Base-by-base conservation (phyloP, 768 basidiomycete genomes). In the Hypsizygus marmoreus region DNA sequence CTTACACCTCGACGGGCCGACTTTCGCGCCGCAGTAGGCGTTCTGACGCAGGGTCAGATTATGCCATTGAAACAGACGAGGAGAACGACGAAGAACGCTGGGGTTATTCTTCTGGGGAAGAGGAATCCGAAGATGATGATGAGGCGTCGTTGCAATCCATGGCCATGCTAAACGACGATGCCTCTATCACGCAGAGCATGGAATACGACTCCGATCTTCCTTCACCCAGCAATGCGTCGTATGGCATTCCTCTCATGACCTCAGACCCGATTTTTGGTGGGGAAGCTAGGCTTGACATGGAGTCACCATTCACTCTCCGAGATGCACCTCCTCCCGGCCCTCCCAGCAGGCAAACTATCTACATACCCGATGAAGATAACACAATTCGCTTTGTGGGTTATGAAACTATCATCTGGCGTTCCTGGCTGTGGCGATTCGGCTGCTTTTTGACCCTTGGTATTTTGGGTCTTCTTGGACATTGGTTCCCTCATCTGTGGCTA, bases 401-500 rank as follows among this genome's bases (percentile, higher is more conserved):
- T 54, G 84, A 91, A 56, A 75, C 81, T 2, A 70, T 86, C 22
- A 59, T 56, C 4, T 82, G 81, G 78, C 80, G 83, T 43, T 70
- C 75, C 31, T 72, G 74, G 66, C 51, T 84, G 3, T 99, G 97
- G 95, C 74, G 79, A 51, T 24, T 74, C 9, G 78, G 79, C 4
- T 91, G 89, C 56, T 51, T 89, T 5, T 39, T 87, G 6, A 81
- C 83, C 2, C 67, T 85, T 9, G 95, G 97, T 4, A 63, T 80
- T 4, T 70, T 97, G 16, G 85, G 78, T 9, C 74, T 99, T 13
- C 65, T 95, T 7, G 95, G 94, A 3, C 84, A 93, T 58, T 99
- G 97, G 97, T 84, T 97, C 53, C 97, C 97, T 45, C 80, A 77
- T 4, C 53, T 94, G 20, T 97, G 97, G 97, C 79, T 98, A 40